Evolutionary conservation across 768 basidiomycete species (phyloP).

Genomic region (Tricholoma furcatifolium): DNA sequence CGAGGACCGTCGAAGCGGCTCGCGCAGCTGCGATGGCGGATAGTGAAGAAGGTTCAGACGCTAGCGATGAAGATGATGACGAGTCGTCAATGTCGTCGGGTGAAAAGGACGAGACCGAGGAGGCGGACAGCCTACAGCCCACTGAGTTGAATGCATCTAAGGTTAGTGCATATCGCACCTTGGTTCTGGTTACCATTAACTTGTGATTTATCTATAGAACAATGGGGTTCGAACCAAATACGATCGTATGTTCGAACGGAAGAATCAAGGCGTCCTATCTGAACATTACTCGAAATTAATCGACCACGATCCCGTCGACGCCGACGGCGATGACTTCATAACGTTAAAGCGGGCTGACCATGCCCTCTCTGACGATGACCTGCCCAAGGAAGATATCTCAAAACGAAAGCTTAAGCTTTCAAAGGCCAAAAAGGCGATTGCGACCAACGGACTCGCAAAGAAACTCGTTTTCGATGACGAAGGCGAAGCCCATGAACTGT

Average conservation of each 20-base stretch:
- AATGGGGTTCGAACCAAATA: conserved; percentile 82
- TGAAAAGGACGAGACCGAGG: conserved; percentile 22
- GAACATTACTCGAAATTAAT: conserved; percentile 88
- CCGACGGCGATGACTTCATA: conserved; percentile 80
- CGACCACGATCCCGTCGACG: conserved; percentile 52
- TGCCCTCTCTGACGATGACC: conserved; percentile 45
- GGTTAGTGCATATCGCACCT: conserved; percentile 26
- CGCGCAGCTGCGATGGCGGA: conserved; percentile 27
- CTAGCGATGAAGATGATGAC: conserved; percentile 6
- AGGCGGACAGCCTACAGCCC: conserved; percentile 7
- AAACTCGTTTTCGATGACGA: conserved; percentile 92
- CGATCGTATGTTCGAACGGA: conserved; percentile 96
- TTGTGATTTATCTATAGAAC: conserved; percentile 16
- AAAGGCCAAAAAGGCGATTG: conserved; percentile 67
- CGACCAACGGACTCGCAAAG: conserved; percentile 58
- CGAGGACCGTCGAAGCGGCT: conserved; percentile 36
- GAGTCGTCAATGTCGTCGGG: conserved; percentile 13
- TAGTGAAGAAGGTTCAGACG: conserved; percentile 11
- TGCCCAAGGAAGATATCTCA: conserved; percentile 52
- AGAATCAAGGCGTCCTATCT: conserved; percentile 90
- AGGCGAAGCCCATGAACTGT: conserved; percentile 75
- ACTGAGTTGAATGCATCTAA: conserved; percentile 32
- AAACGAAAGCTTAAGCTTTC: conserved; percentile 84
- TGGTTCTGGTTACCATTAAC: background rate
- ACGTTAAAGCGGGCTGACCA: conserved; percentile 93